phyloP scores from a whole-genome alignment of 148 eudicot genomes.

The Cornus suecica region DNA sequence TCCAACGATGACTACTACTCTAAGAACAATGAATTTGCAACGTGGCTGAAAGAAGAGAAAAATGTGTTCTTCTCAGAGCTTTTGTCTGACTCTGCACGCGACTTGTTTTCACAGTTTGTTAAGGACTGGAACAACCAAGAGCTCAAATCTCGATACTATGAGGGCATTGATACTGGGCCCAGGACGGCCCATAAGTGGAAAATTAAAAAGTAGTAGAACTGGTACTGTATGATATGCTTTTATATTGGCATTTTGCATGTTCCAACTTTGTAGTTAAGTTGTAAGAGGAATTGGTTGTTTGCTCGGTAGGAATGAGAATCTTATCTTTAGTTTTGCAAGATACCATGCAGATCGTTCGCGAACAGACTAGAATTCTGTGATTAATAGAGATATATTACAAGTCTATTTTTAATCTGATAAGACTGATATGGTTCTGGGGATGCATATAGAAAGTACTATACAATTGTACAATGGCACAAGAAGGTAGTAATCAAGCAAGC shows the following conservation, averaged over 20 bases:
- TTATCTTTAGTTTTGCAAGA: neutral
- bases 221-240: neutral
- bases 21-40: conserved; percentile 93
- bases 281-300: neutral
- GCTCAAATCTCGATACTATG: conserved; percentile 67
- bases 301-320: neutral
- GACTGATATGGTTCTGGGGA: too few species aligned
- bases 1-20: conserved; percentile 76
- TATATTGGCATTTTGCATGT: neutral
- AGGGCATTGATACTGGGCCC: conserved; percentile 69
- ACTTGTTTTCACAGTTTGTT: conserved; percentile 63
- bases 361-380: too few species aligned
- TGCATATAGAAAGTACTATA: too few species aligned
- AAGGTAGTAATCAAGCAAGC: too few species aligned
- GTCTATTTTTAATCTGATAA: too few species aligned
- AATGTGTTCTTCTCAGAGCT: conserved; percentile 80
- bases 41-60: conserved; percentile 87
- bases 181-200: conserved; percentile 90
- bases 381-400: too few species aligned
- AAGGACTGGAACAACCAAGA: conserved; percentile 61
- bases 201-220: conserved; percentile 35
- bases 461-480: too few species aligned
- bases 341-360: too few species aligned
- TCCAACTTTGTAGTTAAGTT: neutral
- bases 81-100: conserved; percentile 64